Evolutionary conservation across 257 asterid species (phyloP), one percentile per base, ranked within the genome.

Genomic region (Solanum chiquidenum): DNA sequence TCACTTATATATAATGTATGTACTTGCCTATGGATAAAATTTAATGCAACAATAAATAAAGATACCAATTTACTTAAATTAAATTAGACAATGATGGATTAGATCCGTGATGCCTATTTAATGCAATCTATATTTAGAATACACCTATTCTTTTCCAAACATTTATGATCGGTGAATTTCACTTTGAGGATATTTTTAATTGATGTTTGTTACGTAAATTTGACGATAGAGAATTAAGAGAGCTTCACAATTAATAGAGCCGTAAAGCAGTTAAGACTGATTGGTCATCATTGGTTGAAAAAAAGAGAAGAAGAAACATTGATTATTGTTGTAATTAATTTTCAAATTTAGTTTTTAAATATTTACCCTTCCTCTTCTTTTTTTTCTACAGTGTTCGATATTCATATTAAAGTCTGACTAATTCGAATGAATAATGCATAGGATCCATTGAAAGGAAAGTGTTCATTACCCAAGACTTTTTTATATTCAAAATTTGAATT

Each of bases 381-480:
- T 6, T 9, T 38, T 40, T 2, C 20, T 14, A 14, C 6, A 0
- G 0, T 13, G 3, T 46, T 46, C 0, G 0, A 14, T 14, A 49
- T 18, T 18, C 0, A 55, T 3, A 55, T 55, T 6, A 55, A 1
- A 55, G 4, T 6, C 0, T 55, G 9, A 52, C 0, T 52, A 52
- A 52, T 52, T 52, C 4, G 0, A 52, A 52, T 52, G 3, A 1
- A 52, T 52, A 9, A 0, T 1, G 21, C 9, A 52, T 52, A 52
- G 1, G 0, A 0, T 0, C 1, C 9, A 6, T 16, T 52, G 3
- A 52, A 6, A 0, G 3, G 0, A 0, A 16, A 49, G 62, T 2
- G n/a, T 4, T 52, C 10, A 1, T 18, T 52, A 52, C 23, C 23
- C 9, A 5, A 46, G 3, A 13, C 1, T 46, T 46, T 46, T 52